Percentiles rank a stretch among this genome's conserved stretches.
Conservation (phyloP, 179 eudicot genomes). For the Heliamphora pulchella region DNA sequence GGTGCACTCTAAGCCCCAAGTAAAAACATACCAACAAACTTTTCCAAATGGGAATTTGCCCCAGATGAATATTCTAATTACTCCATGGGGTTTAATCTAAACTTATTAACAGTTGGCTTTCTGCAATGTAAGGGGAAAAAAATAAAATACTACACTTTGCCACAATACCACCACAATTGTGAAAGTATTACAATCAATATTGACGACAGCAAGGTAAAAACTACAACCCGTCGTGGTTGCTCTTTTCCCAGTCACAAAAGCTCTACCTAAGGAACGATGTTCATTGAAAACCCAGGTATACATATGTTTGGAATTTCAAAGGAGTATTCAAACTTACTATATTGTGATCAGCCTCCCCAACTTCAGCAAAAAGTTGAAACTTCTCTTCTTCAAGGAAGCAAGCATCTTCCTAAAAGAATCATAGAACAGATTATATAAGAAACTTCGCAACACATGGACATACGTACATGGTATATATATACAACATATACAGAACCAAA, state of each 20-base stretch:
- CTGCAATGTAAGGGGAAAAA: no score
- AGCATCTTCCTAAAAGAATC: slow-evolving; percentile 36
- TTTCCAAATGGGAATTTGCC: background rate
- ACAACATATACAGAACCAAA: background rate
- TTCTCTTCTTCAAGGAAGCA: slow-evolving; percentile 32
- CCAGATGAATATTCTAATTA: background rate
- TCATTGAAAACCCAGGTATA: background rate
- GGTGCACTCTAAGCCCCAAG: background rate
- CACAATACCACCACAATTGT: background rate
- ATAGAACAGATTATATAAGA: slow-evolving; percentile 13
- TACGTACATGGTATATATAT: background rate
- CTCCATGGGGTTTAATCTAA: background rate
- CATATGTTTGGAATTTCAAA: background rate
- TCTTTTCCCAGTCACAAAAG: background rate
- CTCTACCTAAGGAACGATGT: background rate
- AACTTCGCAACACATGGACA: background rate
- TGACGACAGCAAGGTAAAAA: background rate
- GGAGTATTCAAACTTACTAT: slow-evolving; percentile 35
- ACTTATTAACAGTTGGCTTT: background rate
- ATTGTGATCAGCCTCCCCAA: slow-evolving; percentile 34
- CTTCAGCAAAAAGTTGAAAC: slow-evolving; percentile 34
- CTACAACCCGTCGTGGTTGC: background rate
- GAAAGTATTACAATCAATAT: background rate
- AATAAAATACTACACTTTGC: background rate
- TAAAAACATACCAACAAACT: no score